Conservation (phyloP, 225 moss, liverwort and hornwort genomes). For the Marchantia polymorpha region DNA sequence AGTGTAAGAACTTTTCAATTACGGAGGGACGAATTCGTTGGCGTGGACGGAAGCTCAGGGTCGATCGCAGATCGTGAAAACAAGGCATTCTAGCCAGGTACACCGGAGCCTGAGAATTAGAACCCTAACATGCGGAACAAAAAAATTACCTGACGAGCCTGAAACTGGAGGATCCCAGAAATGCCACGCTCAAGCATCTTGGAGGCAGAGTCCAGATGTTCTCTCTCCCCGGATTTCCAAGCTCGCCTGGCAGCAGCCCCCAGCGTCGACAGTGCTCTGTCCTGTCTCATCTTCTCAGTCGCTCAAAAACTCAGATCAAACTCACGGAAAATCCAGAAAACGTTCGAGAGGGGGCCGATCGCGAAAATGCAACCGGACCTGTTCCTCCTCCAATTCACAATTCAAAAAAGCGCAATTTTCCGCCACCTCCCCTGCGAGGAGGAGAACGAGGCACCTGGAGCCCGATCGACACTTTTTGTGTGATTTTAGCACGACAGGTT, state of each 20-base stretch:
- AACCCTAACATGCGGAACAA: not conserved
- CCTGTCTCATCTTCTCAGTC: not conserved
- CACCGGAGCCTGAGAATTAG: too few relatives aligned
- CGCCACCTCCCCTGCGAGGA: not conserved
- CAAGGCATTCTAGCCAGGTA: not conserved
- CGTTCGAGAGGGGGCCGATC: not conserved
- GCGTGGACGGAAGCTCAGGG: not conserved
- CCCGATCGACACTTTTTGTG: not conserved
- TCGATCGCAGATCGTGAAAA: not conserved
- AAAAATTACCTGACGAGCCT: not conserved
- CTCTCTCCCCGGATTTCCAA: not conserved
- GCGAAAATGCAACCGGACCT: not conserved
- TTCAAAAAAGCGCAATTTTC: not conserved
- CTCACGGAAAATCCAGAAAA: not conserved
- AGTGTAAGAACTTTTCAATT: too few relatives aligned
- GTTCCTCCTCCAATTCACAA: not conserved
- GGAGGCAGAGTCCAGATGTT: not conserved
- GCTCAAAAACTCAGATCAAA: not conserved
- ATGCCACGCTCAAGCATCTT: not conserved
- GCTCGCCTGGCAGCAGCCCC: not conserved
- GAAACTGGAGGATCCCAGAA: not conserved
- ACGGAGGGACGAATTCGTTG: not conserved
- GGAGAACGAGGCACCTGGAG: not conserved
- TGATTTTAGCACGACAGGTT: too few relatives aligned
- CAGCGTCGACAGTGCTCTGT: not conserved